Conservation (phyloP, 768 basidiomycete species). For the Auriscalpium microsporum region DNA sequence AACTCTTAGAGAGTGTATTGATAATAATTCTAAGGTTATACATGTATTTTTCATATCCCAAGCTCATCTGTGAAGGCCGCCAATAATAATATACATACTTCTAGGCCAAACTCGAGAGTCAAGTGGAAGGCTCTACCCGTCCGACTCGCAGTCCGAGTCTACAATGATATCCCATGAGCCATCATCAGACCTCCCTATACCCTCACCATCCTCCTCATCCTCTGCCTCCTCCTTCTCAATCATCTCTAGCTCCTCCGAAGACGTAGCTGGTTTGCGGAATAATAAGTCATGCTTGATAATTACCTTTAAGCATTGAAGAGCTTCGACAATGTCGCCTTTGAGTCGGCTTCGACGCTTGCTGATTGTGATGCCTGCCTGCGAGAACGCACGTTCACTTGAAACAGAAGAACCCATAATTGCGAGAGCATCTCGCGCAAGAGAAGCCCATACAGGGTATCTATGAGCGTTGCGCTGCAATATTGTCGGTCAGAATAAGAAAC, state of each 20-base stretch:
- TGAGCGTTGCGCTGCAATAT: constrained; percentile 12
- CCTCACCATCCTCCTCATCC: background rate
- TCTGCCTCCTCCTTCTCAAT: background rate
- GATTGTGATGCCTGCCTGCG: constrained; percentile 31
- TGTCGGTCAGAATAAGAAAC: too few relatives aligned
- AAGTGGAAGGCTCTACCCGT: background rate
- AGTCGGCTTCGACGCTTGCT: constrained; percentile 18
- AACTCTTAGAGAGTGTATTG: too few relatives aligned
- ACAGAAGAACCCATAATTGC: constrained; percentile 31
- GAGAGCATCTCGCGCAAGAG: constrained; percentile 29
- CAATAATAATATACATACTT: too few relatives aligned
- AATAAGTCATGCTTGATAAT: constrained; percentile 15
- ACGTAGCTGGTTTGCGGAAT: background rate
- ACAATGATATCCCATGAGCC: background rate
- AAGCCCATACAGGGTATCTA: constrained; percentile 27
- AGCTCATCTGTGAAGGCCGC: too few relatives aligned
- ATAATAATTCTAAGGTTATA: background rate
- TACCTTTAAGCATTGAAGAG: constrained; percentile 19
- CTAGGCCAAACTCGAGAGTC: too few relatives aligned
- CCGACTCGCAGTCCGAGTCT: background rate
- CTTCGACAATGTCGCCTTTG: constrained; percentile 20
- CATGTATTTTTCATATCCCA: too few relatives aligned
- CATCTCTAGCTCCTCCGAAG: background rate
- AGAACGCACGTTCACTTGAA: constrained; percentile 34
- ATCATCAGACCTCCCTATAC: too few relatives aligned